A percentile compares a stretch with the other conserved stretches of the same genome.
phyloP scores from a whole-genome alignment of 306 rosid genomes.

The Ceratonia siliqua region DNA sequence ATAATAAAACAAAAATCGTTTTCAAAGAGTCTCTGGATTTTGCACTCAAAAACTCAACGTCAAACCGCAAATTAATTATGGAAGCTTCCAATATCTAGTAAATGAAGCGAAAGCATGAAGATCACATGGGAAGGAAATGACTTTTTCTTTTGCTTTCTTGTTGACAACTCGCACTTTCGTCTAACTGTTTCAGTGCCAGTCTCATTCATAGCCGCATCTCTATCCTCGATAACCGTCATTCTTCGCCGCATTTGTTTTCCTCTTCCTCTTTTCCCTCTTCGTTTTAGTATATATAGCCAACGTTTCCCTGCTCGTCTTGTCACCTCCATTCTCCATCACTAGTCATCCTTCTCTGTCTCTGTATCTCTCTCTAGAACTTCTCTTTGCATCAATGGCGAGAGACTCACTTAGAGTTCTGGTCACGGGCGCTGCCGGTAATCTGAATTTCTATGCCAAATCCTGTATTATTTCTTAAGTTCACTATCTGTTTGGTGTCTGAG shows the following conservation, averaged over 20 bases:
- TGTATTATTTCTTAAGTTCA: background rate
- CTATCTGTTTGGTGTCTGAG: background rate
- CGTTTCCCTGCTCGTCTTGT: background rate
- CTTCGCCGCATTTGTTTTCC: background rate
- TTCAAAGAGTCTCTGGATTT: no score
- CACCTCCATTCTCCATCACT: constrained; percentile 18
- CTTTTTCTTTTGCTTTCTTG: background rate
- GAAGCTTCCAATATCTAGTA: no score
- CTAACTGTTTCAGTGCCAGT: background rate
- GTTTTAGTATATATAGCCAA: background rate
- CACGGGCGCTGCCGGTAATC: constrained; percentile 61
- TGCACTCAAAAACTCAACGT: no score
- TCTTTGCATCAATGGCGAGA: constrained; percentile 38
- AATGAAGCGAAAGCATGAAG: no score
- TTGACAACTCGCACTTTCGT: background rate
- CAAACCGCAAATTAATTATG: no score
- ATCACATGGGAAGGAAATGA: no score
- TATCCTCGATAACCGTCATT: constrained; percentile 35
- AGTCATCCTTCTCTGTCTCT: background rate
- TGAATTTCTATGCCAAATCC: background rate
- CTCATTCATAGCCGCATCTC: constrained; percentile 16
- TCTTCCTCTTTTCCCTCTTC: background rate
- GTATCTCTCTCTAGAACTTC: background rate
- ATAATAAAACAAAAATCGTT: no score
- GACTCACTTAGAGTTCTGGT: constrained; percentile 49